Conservation (phyloP, 495 filamentous ascomycete species). For the Chaetomium tenue region DNA sequence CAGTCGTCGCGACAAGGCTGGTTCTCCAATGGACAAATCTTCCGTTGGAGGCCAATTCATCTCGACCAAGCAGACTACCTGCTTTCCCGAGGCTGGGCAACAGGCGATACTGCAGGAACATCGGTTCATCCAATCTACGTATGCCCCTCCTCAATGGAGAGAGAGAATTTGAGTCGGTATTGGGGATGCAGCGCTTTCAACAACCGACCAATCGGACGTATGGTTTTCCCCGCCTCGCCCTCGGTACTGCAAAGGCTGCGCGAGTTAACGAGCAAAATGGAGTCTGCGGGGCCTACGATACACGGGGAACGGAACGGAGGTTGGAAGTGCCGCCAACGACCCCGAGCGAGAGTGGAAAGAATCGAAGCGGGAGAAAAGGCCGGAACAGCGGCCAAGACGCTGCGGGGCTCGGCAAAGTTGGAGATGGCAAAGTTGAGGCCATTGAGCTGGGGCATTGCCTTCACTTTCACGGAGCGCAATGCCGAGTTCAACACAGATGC, state of each 20-base stretch:
- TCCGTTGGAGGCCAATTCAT: conserved; percentile 31
- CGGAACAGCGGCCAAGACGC: not conserved
- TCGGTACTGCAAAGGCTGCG: conserved; percentile 7
- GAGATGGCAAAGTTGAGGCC: conserved; percentile 2
- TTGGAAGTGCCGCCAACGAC: conserved; percentile 18
- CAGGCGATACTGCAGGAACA: conserved; percentile 31
- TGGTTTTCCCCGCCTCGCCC: not conserved
- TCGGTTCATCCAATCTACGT: conserved; percentile 13
- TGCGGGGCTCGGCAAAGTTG: not conserved
- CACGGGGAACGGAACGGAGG: conserved; percentile 23
- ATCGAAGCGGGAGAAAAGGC: conserved; percentile 1
- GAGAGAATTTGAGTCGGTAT: conserved; percentile 31
- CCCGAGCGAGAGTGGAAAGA: not conserved
- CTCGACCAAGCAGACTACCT: conserved; percentile 18
- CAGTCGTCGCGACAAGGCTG: not conserved
- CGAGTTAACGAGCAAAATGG: conserved; percentile 3
- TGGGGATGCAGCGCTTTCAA: conserved; percentile 24
- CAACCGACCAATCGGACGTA: conserved; percentile 6
- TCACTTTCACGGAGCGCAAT: conserved; percentile 31
- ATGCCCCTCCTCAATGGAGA: not conserved
- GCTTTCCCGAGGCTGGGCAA: not conserved
- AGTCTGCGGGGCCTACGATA: not conserved
- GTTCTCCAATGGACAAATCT: no score
- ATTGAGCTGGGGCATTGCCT: conserved; percentile 16
- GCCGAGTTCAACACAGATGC: conserved; percentile 23